Base-by-base conservation (phyloP, 768 basidiomycete species). In the Floccularia luteovirens region DNA sequence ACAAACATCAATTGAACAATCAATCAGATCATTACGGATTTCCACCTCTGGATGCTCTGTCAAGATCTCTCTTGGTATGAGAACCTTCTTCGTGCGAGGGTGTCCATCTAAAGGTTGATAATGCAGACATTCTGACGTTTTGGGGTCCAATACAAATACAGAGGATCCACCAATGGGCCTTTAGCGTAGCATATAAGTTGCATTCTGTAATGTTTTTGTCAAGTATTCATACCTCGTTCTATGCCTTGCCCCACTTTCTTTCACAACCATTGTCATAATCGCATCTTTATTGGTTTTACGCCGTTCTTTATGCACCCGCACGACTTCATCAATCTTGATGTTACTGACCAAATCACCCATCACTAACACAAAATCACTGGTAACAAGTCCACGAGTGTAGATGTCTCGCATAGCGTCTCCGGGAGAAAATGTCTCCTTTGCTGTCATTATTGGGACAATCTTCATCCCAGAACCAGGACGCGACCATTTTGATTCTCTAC, bases 251-350 rank as follows among this genome's bases (percentile, higher is more conserved):
- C 83, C 84, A 49, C 77, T 77, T 61, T 85, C 80, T 60, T 88
- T 89, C 43, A 88, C 85, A 11, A 90, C 90, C 70, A 98, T 90
- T 20, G 91, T 92, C 90, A 99, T 92, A 53, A 92, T 90, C 27
- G 85, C 88, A 56, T 97, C 88, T 66, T 90, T 89, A 60, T 93
- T 90, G 44, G 69, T 75, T 60, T 82, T 83, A 45, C 90, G 70
- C 37, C 91, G 68, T 58, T 87, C 86, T 69, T 85, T 91, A 67
- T 97, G 94, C 47, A 77, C 78, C 33, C 82, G 74, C 35, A 96
- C 85, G 39, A 92, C 87, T 50, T 90, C 86, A 51, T 90, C 85
- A 48, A 99, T 84, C 44, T 79, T 78, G 48, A 97, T 74, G 57
- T 90, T 97, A 64, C 91, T 93, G 48, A 99, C 86, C 38, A 97